phyloP scores from a whole-genome alignment of 1,284 basidiomycete species.

The Butyriboletus regius region DNA sequence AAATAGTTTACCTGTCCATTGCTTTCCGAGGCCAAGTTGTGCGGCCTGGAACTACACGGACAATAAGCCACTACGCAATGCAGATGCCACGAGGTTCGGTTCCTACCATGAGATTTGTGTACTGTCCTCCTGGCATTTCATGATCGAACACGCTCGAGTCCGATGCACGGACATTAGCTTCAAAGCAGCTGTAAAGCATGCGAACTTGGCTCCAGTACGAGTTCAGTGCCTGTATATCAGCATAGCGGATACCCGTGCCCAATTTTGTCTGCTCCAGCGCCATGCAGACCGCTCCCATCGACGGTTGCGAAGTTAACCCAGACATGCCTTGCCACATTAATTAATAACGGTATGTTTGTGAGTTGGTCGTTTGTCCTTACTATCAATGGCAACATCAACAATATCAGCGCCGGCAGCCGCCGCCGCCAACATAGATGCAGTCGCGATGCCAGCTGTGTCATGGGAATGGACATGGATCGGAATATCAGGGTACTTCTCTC shows the following conservation, averaged over 20 bases:
- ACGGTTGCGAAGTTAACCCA: slow-evolving; percentile 94
- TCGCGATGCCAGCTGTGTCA: slow-evolving; percentile 97
- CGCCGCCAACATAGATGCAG: slow-evolving; percentile 91
- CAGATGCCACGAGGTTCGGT: slow-evolving; percentile 6
- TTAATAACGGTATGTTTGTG: slow-evolving; percentile 6
- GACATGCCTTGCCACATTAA: slow-evolving; percentile 72
- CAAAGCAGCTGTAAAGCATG: slow-evolving; percentile 92
- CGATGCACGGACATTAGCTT: slow-evolving; percentile 94
- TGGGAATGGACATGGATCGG: slow-evolving; percentile 99
- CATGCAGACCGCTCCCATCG: slow-evolving; percentile 93
- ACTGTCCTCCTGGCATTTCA: slow-evolving; percentile 99
- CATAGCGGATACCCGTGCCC: slow-evolving; percentile 94
- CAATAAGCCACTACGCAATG: slow-evolving; percentile 17
- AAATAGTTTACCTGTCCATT: slow-evolving; percentile 70
- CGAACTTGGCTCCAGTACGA: slow-evolving; percentile 98
- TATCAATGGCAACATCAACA: slow-evolving; percentile 97
- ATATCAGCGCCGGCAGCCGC: slow-evolving; percentile 96
- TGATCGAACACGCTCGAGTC: slow-evolving; percentile 98
- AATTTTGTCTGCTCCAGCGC: slow-evolving; percentile 92
- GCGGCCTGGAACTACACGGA: slow-evolving; percentile 86
- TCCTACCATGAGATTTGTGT: slow-evolving; percentile 85
- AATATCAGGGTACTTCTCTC: slow-evolving; percentile 92
- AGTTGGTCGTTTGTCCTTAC: slow-evolving; percentile 40
- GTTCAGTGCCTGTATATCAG: slow-evolving; percentile 96
- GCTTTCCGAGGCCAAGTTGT: slow-evolving; percentile 92